phyloP scores from a whole-genome alignment of 1,139 yeast genomes.

The Pichia sp. region DNA sequence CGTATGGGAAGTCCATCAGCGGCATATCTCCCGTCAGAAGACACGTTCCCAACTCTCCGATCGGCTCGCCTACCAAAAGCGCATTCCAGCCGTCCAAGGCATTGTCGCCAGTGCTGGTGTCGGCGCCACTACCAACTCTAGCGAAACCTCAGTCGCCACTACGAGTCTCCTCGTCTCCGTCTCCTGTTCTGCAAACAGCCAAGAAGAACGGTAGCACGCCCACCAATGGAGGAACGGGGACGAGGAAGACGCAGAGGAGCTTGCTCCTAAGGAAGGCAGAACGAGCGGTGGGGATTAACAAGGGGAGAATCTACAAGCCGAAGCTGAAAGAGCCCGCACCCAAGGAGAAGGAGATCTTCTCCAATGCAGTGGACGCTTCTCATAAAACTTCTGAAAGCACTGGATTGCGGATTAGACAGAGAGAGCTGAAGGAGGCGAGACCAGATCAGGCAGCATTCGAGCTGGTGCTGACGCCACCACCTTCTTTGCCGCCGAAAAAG shows the following conservation, averaged over 20 bases:
- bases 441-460: constrained; percentile 13
- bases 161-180: neutral
- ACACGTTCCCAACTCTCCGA: constrained; percentile 5
- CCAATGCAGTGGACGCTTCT: neutral
- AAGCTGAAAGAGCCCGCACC: constrained; percentile 1
- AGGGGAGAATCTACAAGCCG: constrained; percentile 2
- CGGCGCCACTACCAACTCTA: neutral
- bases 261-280: constrained; percentile 24
- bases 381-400: neutral
- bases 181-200: neutral
- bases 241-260: constrained; percentile 17
- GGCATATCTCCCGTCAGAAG: constrained; percentile 13
- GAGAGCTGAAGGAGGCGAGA: constrained; percentile 12
- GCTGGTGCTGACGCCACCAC: constrained; percentile 8
- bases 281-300: constrained; percentile 19
- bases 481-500: neutral
- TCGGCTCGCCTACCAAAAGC: neutral
- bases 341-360: neutral
- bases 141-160: neutral
- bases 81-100: neutral
- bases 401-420: neutral
- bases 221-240: constrained; percentile 17
- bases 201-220: neutral
- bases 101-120: constrained; percentile 2
- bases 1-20: constrained; percentile 3